Percentiles rank a stretch among this genome's conserved stretches.
phyloP scores from a whole-genome alignment of 345 rosid species.

The Ricinus communis region DNA sequence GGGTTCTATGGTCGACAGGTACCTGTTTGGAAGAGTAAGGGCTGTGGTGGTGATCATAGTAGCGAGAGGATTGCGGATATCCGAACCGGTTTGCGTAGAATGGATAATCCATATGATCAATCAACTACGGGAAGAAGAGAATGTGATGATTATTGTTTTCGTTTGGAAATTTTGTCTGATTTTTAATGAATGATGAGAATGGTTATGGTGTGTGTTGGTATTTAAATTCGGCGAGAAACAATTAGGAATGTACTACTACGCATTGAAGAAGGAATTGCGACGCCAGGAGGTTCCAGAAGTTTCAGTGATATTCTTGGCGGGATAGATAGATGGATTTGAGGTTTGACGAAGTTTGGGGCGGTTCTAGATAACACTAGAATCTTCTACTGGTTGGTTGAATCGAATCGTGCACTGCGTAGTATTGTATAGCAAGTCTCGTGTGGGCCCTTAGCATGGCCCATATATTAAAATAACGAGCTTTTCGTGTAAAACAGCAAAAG shows the following conservation, averaged over 20 bases:
- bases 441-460: too few relatives aligned
- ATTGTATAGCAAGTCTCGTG: too few relatives aligned
- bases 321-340: background rate
- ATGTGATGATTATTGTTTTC: too few relatives aligned
- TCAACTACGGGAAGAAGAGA: too few relatives aligned
- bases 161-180: too few relatives aligned
- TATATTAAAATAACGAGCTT: too few relatives aligned
- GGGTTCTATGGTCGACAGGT: conserved; percentile 2
- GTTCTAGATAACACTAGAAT: conserved; percentile 33
- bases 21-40: background rate
- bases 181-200: background rate
- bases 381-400: conserved; percentile 25
- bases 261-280: accelerated
- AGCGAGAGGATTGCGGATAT: conserved; percentile 15
- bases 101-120: conserved; percentile 36
- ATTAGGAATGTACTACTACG: too few relatives aligned
- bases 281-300: conserved; percentile 42
- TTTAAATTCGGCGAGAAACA: background rate
- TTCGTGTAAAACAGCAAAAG: too few relatives aligned
- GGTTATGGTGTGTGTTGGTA: background rate
- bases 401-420: too few relatives aligned
- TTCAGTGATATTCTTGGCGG: conserved; percentile 23
- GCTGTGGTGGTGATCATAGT: background rate
- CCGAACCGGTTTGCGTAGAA: conserved; percentile 24
- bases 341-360: background rate